Percentiles rank a stretch among this genome's conserved stretches.
Evolutionary conservation across 805 yeast species (phyloP).

Genomic region (Maudiozyma barnettii): DNA sequence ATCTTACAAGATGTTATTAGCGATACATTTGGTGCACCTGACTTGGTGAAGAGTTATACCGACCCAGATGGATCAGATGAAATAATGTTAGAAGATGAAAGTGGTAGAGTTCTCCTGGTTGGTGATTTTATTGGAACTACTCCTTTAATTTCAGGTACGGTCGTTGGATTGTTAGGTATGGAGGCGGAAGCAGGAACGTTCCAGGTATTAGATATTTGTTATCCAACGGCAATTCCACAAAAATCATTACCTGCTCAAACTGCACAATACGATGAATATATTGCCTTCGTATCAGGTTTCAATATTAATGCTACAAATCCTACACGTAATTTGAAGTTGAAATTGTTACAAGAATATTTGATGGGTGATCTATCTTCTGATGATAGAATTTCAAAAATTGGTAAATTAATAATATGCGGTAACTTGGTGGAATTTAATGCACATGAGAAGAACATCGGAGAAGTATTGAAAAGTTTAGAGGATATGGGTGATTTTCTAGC

Average conservation of each 20-base stretch:
- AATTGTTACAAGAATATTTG: constrained; percentile 58
- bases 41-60: constrained; percentile 37
- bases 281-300: constrained; percentile 75
- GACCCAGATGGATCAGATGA: constrained; percentile 47
- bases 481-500: constrained; percentile 51
- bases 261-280: constrained; percentile 20
- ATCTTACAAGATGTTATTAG: constrained; percentile 71
- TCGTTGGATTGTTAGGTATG: constrained; percentile 78
- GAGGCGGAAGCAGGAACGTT: constrained; percentile 78
- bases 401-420: constrained; percentile 63
- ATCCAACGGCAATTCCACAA: constrained; percentile 60
- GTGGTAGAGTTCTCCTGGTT: constrained; percentile 71
- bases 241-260: constrained; percentile 20
- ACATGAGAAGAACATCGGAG: constrained; percentile 39
- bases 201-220: constrained; percentile 69
- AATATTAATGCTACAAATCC: constrained; percentile 40
- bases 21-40: constrained; percentile 36
- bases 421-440: constrained; percentile 40
- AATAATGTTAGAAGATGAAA: constrained; percentile 80
- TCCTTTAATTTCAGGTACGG: constrained; percentile 79
- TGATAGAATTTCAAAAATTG: constrained; percentile 28
- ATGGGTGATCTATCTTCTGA: constrained; percentile 54
- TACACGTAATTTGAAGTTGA: constrained; percentile 35
- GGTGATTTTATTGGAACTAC: constrained; percentile 47
- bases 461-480: constrained; percentile 45